A percentile compares a stretch with the other conserved stretches of the same genome.
Evolutionary conservation across 306 rosid genomes (phyloP).

Genomic region (Dryas drummondii): DNA sequence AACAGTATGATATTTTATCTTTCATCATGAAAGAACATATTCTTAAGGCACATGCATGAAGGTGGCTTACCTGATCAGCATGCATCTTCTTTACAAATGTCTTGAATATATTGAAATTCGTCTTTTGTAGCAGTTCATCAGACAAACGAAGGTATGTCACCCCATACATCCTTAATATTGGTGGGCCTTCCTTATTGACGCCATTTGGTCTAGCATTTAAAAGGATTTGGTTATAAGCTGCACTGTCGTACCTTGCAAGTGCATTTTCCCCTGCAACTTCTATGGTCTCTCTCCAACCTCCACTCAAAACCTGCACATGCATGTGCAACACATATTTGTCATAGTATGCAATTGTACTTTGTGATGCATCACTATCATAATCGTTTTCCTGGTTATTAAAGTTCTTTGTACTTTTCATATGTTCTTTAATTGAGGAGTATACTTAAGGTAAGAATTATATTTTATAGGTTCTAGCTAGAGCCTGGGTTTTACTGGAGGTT

Average conservation of each 20-base stretch:
- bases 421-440: neutral
- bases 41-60: conserved; percentile 15
- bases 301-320: conserved; percentile 56
- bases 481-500: neutral
- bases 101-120: conserved; percentile 61
- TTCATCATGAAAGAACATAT: conserved; percentile 2
- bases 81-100: conserved; percentile 78
- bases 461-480: neutral
- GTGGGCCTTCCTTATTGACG: conserved; percentile 47
- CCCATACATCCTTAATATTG: conserved; percentile 61
- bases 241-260: conserved; percentile 60
- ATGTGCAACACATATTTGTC: neutral
- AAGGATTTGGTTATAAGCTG: conserved; percentile 74
- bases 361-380: neutral
- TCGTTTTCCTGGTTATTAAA: neutral
- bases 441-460: neutral
- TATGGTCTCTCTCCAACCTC: conserved; percentile 67
- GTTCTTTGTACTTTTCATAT: neutral
- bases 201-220: conserved; percentile 88
- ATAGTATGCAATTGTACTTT: neutral
- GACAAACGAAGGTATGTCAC: conserved; percentile 78
- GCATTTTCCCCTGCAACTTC: conserved; percentile 96
- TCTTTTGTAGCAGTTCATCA: conserved; percentile 45
- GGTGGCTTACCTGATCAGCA: conserved; percentile 73
- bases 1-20: conserved; percentile 8